These are phyloP conservation scores for Gossypium stocksii DNA, from an alignment of 345 rosid genomes.

Conservation along the genomic window DNA sequence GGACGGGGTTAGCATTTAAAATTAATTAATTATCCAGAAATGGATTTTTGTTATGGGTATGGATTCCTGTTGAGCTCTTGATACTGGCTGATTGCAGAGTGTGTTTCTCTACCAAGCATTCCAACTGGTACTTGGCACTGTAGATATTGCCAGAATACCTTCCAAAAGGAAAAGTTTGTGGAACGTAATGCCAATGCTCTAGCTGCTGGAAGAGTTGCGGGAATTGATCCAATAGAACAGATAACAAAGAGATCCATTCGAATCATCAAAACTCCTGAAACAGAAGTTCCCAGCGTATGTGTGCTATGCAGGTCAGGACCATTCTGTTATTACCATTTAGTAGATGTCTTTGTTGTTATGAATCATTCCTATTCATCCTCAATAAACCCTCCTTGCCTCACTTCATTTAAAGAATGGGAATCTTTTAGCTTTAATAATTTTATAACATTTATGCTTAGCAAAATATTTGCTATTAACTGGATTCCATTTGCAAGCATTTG, in stretches of 20 bases:
- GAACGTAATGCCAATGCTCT: slow-evolving; percentile 69
- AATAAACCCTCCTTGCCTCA: background rate
- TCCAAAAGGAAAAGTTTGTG: slow-evolving; percentile 64
- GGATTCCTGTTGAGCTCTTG: slow-evolving; percentile 8
- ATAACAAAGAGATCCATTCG: slow-evolving; percentile 85
- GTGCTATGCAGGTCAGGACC: slow-evolving; percentile 78
- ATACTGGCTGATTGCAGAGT: slow-evolving; percentile 35
- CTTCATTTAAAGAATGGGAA: background rate
- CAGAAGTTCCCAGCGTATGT: slow-evolving; percentile 70
- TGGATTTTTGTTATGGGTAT: background rate
- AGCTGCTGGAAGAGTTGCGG: slow-evolving; percentile 88
- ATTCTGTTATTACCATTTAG: background rate
- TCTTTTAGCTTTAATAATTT: background rate
- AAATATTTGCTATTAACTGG: background rate
- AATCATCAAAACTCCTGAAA: slow-evolving; percentile 56
- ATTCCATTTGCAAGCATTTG: background rate
- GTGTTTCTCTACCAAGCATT: slow-evolving; percentile 46
- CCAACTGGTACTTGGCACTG: slow-evolving; percentile 83
- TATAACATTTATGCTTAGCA: background rate
- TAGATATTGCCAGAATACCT: slow-evolving; percentile 56
- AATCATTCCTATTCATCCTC: background rate
- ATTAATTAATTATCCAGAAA: background rate
- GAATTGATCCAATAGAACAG: slow-evolving; percentile 85
- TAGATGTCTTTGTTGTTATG: background rate
- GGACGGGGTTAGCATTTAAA: background rate